Evolutionary conservation across 2,329 filamentous ascomycete genomes (phyloP), one percentile per base, ranked within the genome.

Genomic region (Aspergillus transmontanensis): DNA sequence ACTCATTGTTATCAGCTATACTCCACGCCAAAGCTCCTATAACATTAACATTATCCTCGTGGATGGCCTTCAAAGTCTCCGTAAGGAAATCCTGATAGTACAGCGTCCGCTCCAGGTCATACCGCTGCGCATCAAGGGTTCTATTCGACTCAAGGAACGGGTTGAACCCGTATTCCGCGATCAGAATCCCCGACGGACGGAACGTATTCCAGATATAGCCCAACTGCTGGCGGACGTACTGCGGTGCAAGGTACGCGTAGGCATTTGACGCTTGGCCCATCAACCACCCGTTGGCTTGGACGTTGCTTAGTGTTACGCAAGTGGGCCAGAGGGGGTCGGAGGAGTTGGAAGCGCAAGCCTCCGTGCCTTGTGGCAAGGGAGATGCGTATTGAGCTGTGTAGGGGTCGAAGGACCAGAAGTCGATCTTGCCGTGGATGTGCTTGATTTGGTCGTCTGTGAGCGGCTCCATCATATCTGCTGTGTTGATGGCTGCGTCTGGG

Each of bases 181-280:
- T 70, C 4, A 80, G 50, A 6, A 87, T 56, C 6, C 74, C 0
- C 84, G 83, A 0, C 74, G 71, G 36, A 3, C 75, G 80, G 78
- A 83, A 89, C 0, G 84, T 87, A 72, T 87, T 87, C 79, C 83
- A 86, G 2, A 89, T 75, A 68, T 88, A 89, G 66, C 79, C 82
- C 5, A 89, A 80, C 66, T 86, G 88, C 2, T 79, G 80, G 5
- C 74, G 72, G 34, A 76, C 67, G 43, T 75, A 69, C 0, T 69
- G 72, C 0, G 86, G 87, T 0, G 87, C 84, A 39, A 84, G 83
- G 73, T 88, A 87, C n/a, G 85, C 82, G 69, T 87, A 86, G 2
- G 79, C 79, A 39, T 85, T 76, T 2, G 84, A 86, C 14, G 80
- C 78, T 64, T 87, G 86, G 23, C 86, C 86, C 56, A 88, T 84